Evolutionary conservation across 192 early-diverging fungal species (phyloP), one percentile per base, ranked within the genome.

Genomic region (Coemansia sp.): DNA sequence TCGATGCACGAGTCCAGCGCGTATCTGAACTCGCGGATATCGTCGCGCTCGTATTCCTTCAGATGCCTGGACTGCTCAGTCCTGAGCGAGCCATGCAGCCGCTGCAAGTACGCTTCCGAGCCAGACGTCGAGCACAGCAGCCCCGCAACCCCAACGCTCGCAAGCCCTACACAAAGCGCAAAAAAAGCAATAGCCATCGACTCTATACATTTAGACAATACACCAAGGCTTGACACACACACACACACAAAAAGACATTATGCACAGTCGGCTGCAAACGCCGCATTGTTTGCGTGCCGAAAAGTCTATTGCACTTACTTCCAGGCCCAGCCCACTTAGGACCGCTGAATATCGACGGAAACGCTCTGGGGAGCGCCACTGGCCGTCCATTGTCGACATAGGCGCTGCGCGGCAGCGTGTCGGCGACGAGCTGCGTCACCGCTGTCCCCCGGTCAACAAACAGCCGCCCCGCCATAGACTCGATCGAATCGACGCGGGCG

Each of bases 21-120:
- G n/a, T 52, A 7, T 29, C 57, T 33, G 20, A 68, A 54, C 32
- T 70, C 76, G 61, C 76, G 67, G 12, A 79, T 56, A 11, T 55
- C 31, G 36, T 79, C 76, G 61, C 71, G 76, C 68, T 79, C 76
- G 40, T 72, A 80, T 30, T 80, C 77, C 64, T 75, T 75, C 42
- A 75, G 60, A 34, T 72, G 63, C 55, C 48, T 63, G n/a, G 72
- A 71, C 18, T 56, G 50, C 66, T 72, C 72, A 0, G 50, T 25
- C 60, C 50, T 48, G 29, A 80, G 36, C 29, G 64, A 55, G 28
- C 33, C 55, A 30, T 63, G 77, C 63, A 75, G 69, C 14, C 48
- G 63, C 63, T 72, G 69, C 66, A 80, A 18, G 33, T 71, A 56
- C 10, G 28, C 66, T 33, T 58, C 34, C 32, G 72, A 66, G 28